Evolutionary conservation across 306 rosid genomes (phyloP), one percentile per base, ranked within the genome.

Genomic region (Geum urbanum): DNA sequence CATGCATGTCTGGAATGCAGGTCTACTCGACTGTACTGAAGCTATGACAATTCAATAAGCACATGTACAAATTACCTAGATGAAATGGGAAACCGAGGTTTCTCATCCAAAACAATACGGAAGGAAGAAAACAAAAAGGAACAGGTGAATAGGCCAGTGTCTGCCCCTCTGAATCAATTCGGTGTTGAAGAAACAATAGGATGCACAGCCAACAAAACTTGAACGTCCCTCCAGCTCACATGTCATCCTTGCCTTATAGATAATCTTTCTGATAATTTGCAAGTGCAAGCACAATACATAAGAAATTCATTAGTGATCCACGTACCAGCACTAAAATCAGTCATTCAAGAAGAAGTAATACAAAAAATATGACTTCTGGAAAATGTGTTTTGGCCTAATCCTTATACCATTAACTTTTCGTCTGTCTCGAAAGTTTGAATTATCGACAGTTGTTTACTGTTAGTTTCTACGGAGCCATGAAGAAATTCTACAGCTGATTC

Each of bases 231-330:
- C 81, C 54, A 58, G 72, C 61, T 32, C 51, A 51, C 59, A 55
- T 44, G 37, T 76, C 79, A 72, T 74, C 52, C 70, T 70, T 51
- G 76, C 78, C 78, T 86, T 63, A 85, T 72, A 0, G 97, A 91
- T 74, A 91, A 74, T 79, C 97, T 84, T 79, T 91, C 97, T 91
- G 92, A 73, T 75, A 40, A 74, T 74, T 70, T 32, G 67, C 6
- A 0, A 58, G 63, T 13, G 57, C 10, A 7, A 52, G 59, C 41
- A 60, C 40, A 43, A 69, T 76, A 65, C 45, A 66, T 16, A 59
- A 69, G 63, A 54, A 22, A 54, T 39, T 66, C 48, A 64, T 67
- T 18, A 62, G 64, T 48, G 47, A 39, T 40, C 39, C 72, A n/a
- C 37, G 11, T 8, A 32, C 13, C 52, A 8, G 43, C 7, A 20